These are phyloP conservation scores for Silene vulgaris DNA, from an alignment of 179 eudicot species.

Conservation along the genomic window DNA sequence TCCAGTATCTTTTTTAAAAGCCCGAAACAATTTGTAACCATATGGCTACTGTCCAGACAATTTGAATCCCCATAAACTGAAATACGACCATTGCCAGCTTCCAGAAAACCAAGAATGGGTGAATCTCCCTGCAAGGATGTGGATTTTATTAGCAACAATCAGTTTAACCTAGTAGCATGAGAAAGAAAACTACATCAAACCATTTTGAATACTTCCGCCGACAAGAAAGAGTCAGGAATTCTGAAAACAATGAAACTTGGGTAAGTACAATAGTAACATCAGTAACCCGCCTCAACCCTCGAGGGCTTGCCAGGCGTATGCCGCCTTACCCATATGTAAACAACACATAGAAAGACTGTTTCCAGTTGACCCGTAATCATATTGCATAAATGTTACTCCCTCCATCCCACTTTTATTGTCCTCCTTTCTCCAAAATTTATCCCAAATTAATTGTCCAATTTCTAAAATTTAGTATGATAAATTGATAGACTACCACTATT, in stretches of 20 bases:
- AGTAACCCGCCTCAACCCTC: too few relatives aligned
- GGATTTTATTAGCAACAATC: background rate
- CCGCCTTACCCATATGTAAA: background rate
- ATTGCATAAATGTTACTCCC: background rate
- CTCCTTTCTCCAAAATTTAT: too few relatives aligned
- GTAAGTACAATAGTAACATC: background rate
- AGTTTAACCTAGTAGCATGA: background rate
- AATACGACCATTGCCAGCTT: slow-evolving; percentile 66
- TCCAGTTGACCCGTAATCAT: background rate
- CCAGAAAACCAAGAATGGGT: slow-evolving; percentile 76
- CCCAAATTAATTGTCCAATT: too few relatives aligned
- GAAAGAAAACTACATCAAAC: background rate
- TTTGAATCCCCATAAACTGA: slow-evolving; percentile 94
- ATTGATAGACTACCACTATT: too few relatives aligned
- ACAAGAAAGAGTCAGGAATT: background rate
- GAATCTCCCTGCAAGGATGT: slow-evolving; percentile 49
- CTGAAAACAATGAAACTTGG: slow-evolving; percentile 6
- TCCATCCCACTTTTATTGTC: too few relatives aligned
- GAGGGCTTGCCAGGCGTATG: background rate
- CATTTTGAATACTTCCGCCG: background rate
- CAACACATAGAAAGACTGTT: background rate
- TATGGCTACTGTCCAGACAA: slow-evolving; percentile 97
- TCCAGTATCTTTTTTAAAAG: slow-evolving; percentile 75
- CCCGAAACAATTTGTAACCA: slow-evolving; percentile 95
- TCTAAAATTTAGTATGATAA: too few relatives aligned